These are phyloP conservation scores for Phialocephala sp. DNA, from an alignment of 2,329 filamentous ascomycete species.

Conservation along the genomic window DNA sequence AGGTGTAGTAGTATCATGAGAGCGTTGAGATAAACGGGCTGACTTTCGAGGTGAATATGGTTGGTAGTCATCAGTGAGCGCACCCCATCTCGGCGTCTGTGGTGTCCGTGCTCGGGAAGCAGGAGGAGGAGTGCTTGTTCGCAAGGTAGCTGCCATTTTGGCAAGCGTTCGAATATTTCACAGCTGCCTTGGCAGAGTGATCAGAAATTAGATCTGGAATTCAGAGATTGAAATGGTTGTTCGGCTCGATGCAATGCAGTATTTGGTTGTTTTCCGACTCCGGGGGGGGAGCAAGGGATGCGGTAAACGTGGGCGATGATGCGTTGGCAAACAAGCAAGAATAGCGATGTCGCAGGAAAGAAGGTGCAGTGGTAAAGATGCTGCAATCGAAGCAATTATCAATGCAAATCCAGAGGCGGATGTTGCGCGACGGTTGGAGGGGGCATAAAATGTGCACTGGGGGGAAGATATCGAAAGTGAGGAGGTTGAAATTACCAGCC, in stretches of 20 bases:
- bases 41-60: constrained; percentile 76
- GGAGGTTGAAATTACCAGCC: constrained; percentile 31
- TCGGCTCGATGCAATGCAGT: background rate
- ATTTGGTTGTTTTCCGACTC: background rate
- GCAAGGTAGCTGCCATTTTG: constrained; percentile 44
- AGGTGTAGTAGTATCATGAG: constrained; percentile 56
- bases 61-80: constrained; percentile 69
- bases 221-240: background rate
- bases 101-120: constrained; percentile 66
- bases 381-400: background rate
- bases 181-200: constrained; percentile 1
- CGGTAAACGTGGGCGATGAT: background rate
- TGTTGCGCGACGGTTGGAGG: background rate
- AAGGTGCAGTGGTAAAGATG: background rate
- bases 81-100: constrained; percentile 69
- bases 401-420: background rate
- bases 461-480: constrained; percentile 11
- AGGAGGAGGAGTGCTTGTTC: constrained; percentile 58
- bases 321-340: constrained; percentile 12
- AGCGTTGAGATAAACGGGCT: constrained; percentile 64
- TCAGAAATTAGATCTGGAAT: background rate
- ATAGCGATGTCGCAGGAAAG: background rate
- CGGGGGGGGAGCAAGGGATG: background rate
- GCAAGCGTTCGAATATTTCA: constrained; percentile 20
- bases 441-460: background rate